Conservation (phyloP, 2,329 filamentous ascomycete species). For the Cladosporium colombiae region DNA sequence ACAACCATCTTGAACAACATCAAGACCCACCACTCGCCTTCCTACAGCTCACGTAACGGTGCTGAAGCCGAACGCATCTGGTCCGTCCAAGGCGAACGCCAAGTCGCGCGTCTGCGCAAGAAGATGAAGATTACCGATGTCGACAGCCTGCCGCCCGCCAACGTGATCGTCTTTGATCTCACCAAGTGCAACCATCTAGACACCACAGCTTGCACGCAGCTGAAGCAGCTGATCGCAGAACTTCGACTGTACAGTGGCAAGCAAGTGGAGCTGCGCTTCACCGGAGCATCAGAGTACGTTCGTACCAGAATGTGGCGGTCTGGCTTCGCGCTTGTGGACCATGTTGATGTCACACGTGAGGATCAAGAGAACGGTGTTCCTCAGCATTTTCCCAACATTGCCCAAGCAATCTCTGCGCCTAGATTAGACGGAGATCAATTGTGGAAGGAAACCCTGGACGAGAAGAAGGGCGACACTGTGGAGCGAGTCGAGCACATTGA, state of each 20-base stretch:
- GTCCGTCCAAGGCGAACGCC: slow-evolving; percentile 55
- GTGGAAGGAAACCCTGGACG: slow-evolving; percentile 5
- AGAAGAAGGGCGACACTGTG: slow-evolving; percentile 13
- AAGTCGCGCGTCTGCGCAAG: slow-evolving; percentile 49
- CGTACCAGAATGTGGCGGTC: slow-evolving; percentile 28
- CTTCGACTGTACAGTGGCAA: slow-evolving; percentile 53
- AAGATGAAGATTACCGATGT: slow-evolving; percentile 39
- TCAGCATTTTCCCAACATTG: slow-evolving; percentile 1
- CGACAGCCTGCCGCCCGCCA: slow-evolving; percentile 42
- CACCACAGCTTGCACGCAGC: slow-evolving; percentile 53
- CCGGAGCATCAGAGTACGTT: slow-evolving; percentile 49
- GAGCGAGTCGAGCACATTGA: slow-evolving; percentile 10
- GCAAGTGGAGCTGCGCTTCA: slow-evolving; percentile 51
- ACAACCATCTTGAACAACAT: slow-evolving; percentile 53
- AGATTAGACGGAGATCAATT: neutral
- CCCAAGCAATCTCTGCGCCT: neutral
- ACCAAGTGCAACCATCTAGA: slow-evolving; percentile 55
- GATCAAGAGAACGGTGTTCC: slow-evolving; percentile 4
- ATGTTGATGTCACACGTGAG: slow-evolving; percentile 19
- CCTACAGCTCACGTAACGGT: slow-evolving; percentile 41
- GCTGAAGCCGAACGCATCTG: slow-evolving; percentile 51
- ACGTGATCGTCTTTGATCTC: slow-evolving; percentile 56
- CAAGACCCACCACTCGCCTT: slow-evolving; percentile 48
- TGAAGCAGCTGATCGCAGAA: slow-evolving; percentile 52
- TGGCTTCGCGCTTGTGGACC: slow-evolving; percentile 25